A percentile compares a stretch with the other conserved stretches of the same genome.
These are phyloP conservation scores for Cucumis cinereus DNA, from an alignment of 306 rosid species.

Conservation along the genomic window DNA sequence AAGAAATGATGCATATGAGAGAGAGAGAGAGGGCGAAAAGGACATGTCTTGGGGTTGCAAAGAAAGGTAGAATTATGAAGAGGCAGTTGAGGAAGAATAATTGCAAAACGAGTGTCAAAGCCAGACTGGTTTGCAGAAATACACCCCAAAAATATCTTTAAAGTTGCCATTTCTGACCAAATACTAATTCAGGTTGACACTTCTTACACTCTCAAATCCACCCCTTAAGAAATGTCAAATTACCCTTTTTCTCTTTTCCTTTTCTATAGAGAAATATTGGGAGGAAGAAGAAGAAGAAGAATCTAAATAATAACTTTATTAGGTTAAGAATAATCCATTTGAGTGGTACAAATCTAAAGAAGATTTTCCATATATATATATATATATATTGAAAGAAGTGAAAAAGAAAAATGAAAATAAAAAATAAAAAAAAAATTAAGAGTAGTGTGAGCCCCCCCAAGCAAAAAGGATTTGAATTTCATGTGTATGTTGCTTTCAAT, in stretches of 20 bases:
- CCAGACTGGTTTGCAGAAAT: conserved; percentile 20
- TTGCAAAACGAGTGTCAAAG: conserved; percentile 47
- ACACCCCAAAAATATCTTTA: conserved; percentile 1
- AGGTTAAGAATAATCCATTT: background rate
- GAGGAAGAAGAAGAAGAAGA: background rate
- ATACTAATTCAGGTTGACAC: conserved; percentile 9
- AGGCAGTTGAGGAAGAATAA: conserved; percentile 31
- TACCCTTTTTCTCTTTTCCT: background rate
- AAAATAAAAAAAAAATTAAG: too few species aligned
- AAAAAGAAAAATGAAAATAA: background rate
- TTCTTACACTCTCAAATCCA: background rate
- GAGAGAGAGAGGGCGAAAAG: conserved; percentile 25
- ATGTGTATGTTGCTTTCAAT: background rate
- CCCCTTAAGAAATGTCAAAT: background rate
- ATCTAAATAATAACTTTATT: conserved; percentile 4
- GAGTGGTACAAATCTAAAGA: background rate
- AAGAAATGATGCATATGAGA: conserved; percentile 19
- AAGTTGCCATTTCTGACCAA: conserved; percentile 32
- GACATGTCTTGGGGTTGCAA: conserved; percentile 37
- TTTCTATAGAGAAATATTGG: background rate
- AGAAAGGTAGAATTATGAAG: conserved; percentile 38
- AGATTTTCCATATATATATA: background rate
- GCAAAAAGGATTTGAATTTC: background rate
- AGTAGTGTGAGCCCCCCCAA: background rate
- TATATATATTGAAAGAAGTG: background rate